These are phyloP conservation scores for Metschnikowia colocasiae DNA, from an alignment of 805 yeast genomes.

Conservation along the genomic window DNA sequence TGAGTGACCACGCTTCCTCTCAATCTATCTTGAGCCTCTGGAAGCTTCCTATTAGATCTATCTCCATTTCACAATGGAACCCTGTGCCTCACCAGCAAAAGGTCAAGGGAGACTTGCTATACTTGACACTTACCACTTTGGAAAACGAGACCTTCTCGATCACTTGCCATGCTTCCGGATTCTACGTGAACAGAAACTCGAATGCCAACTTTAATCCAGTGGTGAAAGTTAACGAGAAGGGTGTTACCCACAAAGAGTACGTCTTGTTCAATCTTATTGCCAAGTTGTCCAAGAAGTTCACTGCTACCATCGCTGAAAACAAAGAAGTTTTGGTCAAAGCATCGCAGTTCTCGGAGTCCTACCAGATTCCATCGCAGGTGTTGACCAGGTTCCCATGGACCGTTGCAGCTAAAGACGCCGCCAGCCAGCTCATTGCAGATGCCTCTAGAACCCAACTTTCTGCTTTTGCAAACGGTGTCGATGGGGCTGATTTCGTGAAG, in stretches of 20 bases:
- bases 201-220: slow-evolving; percentile 68
- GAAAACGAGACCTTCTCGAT: slow-evolving; percentile 79
- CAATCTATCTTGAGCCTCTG: slow-evolving; percentile 26
- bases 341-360: slow-evolving; percentile 49
- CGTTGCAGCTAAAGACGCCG: slow-evolving; percentile 28
- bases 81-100: slow-evolving; percentile 69
- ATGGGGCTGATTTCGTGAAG: slow-evolving; percentile 54
- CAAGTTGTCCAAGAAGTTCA: slow-evolving; percentile 62
- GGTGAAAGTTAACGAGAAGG: slow-evolving; percentile 39
- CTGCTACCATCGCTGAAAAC: slow-evolving; percentile 49
- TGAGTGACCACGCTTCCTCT: slow-evolving; percentile 22
- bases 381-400: slow-evolving; percentile 77
- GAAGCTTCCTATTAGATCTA: slow-evolving; percentile 52
- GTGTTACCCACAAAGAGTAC: slow-evolving; percentile 36
- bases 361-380: slow-evolving; percentile 57
- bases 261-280: slow-evolving; percentile 60
- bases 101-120: slow-evolving; percentile 73
- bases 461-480: slow-evolving; percentile 52
- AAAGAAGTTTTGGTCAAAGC: slow-evolving; percentile 39
- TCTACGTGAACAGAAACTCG: slow-evolving; percentile 69
- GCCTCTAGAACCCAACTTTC: slow-evolving; percentile 56
- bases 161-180: slow-evolving; percentile 78
- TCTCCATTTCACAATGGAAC: slow-evolving; percentile 73
- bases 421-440: slow-evolving; percentile 43
- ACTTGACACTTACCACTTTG: slow-evolving; percentile 68